These are phyloP conservation scores for Penicillium riverlandense DNA, from an alignment of 495 filamentous ascomycete species.

Conservation along the genomic window DNA sequence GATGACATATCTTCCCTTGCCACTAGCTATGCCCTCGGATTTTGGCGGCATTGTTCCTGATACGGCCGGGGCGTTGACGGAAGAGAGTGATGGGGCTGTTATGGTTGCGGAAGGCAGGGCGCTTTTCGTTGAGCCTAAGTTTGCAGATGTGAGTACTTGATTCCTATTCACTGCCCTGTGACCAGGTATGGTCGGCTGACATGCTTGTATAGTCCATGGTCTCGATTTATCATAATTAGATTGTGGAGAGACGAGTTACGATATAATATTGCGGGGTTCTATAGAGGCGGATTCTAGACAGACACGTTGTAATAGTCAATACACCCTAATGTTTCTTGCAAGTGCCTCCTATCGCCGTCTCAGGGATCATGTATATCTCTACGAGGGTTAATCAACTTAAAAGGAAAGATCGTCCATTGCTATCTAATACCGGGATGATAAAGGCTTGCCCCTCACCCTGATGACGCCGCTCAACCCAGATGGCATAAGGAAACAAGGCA, in stretches of 20 bases:
- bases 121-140: conserved; percentile 82
- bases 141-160: conserved; percentile 52
- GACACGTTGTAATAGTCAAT: too few relatives aligned
- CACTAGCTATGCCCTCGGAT: conserved; percentile 3
- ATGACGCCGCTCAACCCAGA: conserved; percentile 16
- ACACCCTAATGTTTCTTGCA: too few relatives aligned
- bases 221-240: conserved; percentile 25
- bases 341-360: too few relatives aligned
- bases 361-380: too few relatives aligned
- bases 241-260: neutral
- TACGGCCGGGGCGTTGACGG: conserved; percentile 9
- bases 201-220: conserved; percentile 28
- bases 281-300: neutral
- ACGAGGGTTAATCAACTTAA: neutral
- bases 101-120: conserved; percentile 72
- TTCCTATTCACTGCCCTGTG: neutral
- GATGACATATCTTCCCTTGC: conserved; percentile 22
- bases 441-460: conserved; percentile 4
- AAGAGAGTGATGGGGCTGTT: conserved; percentile 45
- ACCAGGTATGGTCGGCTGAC: conserved; percentile 6
- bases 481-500: conserved; percentile 8
- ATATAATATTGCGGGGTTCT: neutral
- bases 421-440: conserved; percentile 30
- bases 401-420: conserved; percentile 20
- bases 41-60: conserved; percentile 2